Evolutionary conservation across 2,329 filamentous ascomycete species (phyloP).

Genomic region (Colletotrichum simmondsii): DNA sequence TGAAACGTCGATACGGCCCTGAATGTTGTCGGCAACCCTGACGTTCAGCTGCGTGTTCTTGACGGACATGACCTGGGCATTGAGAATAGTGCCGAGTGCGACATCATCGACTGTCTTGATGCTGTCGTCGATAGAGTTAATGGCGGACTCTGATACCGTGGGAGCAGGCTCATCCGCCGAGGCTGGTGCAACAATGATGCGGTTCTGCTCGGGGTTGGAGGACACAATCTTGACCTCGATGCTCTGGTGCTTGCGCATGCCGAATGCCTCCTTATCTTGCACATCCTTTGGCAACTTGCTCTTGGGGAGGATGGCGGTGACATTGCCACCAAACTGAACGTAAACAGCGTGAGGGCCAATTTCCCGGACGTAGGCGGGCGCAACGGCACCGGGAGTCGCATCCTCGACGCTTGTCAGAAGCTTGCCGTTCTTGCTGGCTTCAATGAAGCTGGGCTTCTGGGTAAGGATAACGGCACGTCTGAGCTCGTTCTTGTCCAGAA

Average conservation of each 20-base stretch:
- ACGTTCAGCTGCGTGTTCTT: constrained; percentile 96
- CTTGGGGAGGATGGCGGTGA: constrained; percentile 85
- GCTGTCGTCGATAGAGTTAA: constrained; percentile 68
- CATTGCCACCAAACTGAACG: constrained; percentile 83
- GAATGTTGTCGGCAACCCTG: constrained; percentile 84
- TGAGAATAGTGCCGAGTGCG: constrained; percentile 76
- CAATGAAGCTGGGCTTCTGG: constrained; percentile 84
- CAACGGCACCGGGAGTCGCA: constrained; percentile 73
- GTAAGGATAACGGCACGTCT: constrained; percentile 81
- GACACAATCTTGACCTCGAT: constrained; percentile 78
- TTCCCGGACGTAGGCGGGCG: constrained; percentile 86
- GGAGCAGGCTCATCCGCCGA: constrained; percentile 54
- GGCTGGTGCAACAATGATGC: constrained; percentile 70
- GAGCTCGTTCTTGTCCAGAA: constrained; percentile 86
- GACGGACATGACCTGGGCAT: constrained; percentile 83
- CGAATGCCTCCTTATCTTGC: constrained; percentile 77
- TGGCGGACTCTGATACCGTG: constrained; percentile 44
- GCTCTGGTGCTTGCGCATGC: constrained; percentile 80
- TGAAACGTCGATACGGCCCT: constrained; percentile 93
- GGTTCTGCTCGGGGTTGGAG: constrained; percentile 75
- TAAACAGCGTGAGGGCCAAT: constrained; percentile 86
- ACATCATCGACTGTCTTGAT: constrained; percentile 78
- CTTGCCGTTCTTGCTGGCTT: constrained; percentile 76
- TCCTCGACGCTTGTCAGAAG: constrained; percentile 80
- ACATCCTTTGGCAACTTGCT: constrained; percentile 79